phyloP scores from a whole-genome alignment of 805 yeast species.

The Gaillardinia entomophila region DNA sequence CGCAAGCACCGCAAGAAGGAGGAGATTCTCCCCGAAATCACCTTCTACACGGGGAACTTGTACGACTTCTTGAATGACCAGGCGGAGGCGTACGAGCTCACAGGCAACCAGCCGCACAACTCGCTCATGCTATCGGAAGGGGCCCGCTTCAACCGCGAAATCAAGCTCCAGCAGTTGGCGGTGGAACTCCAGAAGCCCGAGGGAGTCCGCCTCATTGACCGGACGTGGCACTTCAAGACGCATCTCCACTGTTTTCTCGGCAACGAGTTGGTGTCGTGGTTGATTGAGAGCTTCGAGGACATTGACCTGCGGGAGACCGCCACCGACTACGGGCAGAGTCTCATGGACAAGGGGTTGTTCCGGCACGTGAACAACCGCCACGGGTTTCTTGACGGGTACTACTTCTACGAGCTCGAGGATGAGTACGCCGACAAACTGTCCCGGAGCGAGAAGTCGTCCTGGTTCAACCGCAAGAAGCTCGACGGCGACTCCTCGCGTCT shows the following conservation, averaged over 20 bases:
- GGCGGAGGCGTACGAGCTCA: slow-evolving; percentile 36
- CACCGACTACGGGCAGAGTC: slow-evolving; percentile 64
- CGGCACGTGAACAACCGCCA: slow-evolving; percentile 82
- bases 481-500: background rate
- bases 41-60: slow-evolving; percentile 82
- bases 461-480: background rate
- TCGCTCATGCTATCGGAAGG: slow-evolving; percentile 27
- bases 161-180: slow-evolving; percentile 51
- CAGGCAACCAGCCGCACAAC: slow-evolving; percentile 26
- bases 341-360: slow-evolving; percentile 70
- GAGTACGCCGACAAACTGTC: slow-evolving; percentile 41
- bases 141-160: slow-evolving; percentile 41
- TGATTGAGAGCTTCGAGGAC: slow-evolving; percentile 71
- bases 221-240: slow-evolving; percentile 86
- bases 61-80: slow-evolving; percentile 53
- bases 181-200: slow-evolving; percentile 58
- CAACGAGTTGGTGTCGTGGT: slow-evolving; percentile 80
- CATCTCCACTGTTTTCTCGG: slow-evolving; percentile 81
- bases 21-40: slow-evolving; percentile 66
- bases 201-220: slow-evolving; percentile 59
- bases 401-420: slow-evolving; percentile 68
- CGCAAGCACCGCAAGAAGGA: slow-evolving; percentile 24
- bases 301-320: slow-evolving; percentile 82
- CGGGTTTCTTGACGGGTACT: slow-evolving; percentile 86
- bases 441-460: slow-evolving; percentile 10